These are phyloP conservation scores for Phytophthora hybrid DNA, from an alignment of 352 stramenopile genomes.

Conservation along the genomic window DNA sequence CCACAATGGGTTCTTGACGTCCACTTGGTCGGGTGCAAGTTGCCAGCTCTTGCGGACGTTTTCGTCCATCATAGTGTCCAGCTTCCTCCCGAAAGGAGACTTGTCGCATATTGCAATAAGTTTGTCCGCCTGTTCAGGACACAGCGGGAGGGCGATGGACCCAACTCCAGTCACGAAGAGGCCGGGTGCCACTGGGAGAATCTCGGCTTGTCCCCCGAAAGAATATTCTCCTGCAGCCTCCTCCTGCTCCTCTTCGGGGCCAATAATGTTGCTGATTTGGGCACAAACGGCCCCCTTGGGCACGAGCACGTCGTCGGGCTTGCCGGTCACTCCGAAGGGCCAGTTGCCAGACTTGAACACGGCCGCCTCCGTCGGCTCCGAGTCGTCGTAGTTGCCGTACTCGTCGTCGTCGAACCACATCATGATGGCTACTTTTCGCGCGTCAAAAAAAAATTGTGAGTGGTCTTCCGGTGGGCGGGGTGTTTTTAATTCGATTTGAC, in stretches of 20 bases:
- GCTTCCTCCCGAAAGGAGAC: conserved; percentile 39
- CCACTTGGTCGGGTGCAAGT: neutral
- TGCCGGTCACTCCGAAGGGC: neutral
- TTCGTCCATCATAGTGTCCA: conserved; percentile 32
- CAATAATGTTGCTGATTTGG: conserved; percentile 16
- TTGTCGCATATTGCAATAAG: conserved; percentile 21
- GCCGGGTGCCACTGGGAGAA: conserved; percentile 5
- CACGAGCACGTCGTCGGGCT: neutral
- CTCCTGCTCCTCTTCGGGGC: conserved; percentile 1
- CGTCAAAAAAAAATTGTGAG: too few species aligned
- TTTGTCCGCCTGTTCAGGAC: neutral
- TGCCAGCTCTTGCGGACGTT: conserved; percentile 35
- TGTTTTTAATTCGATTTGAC: too few species aligned
- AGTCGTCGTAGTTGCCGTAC: conserved; percentile 9
- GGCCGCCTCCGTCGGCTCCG: conserved; percentile 1
- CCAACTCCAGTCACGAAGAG: conserved; percentile 24
- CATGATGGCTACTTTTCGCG: neutral
- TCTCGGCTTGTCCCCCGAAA: conserved; percentile 16
- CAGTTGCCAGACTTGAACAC: conserved; percentile 6
- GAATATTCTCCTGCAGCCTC: conserved; percentile 10
- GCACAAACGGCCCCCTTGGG: neutral
- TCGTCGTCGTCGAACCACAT: conserved; percentile 3
- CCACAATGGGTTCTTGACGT: conserved; percentile 20
- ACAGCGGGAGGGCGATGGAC: conserved; percentile 6
- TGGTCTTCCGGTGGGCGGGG: too few species aligned